A percentile compares a stretch with the other conserved stretches of the same genome.
Evolutionary conservation across 2,329 filamentous ascomycete species (phyloP).

Genomic region (Ophioceras dolichostomum): DNA sequence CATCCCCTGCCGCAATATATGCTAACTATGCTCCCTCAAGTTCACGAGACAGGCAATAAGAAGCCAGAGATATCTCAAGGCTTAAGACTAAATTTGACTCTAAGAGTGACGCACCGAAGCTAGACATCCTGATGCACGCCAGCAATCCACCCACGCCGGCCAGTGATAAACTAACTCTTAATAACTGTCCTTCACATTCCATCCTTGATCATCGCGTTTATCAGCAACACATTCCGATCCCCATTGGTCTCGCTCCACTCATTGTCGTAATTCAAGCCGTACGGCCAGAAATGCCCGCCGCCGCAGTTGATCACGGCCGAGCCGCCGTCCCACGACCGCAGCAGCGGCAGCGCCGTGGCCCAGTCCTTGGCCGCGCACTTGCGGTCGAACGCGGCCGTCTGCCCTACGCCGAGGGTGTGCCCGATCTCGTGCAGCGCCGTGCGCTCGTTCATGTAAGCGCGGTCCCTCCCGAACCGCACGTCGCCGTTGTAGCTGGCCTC

Average conservation of each 20-base stretch:
- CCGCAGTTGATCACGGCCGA: constrained; percentile 24
- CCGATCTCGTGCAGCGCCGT: constrained; percentile 35
- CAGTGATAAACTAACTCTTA: too few relatives aligned
- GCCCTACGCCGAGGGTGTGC: constrained; percentile 34
- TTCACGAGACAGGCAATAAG: too few relatives aligned
- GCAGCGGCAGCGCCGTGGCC: constrained; percentile 24
- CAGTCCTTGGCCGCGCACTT: constrained; percentile 27
- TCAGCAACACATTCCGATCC: constrained; percentile 26
- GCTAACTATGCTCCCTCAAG: too few relatives aligned
- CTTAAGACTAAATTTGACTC: too few relatives aligned
- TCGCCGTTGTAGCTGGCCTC: constrained; percentile 32
- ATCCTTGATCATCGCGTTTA: constrained; percentile 32
- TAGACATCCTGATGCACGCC: too few relatives aligned
- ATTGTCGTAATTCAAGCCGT: constrained; percentile 27
- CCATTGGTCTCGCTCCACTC: constrained; percentile 32
- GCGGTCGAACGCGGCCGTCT: constrained; percentile 25
- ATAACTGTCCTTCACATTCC: too few relatives aligned
- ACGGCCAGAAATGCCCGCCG: constrained; percentile 26
- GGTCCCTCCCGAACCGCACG: constrained; percentile 31
- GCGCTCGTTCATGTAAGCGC: constrained; percentile 33
- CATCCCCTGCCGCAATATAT: too few relatives aligned
- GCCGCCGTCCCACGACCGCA: constrained; percentile 26
- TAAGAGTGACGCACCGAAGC: too few relatives aligned
- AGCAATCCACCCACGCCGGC: too few relatives aligned
- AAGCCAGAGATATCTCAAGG: too few relatives aligned